These are phyloP conservation scores for Vigna radiata DNA, from an alignment of 306 rosid genomes.

Conservation along the genomic window DNA sequence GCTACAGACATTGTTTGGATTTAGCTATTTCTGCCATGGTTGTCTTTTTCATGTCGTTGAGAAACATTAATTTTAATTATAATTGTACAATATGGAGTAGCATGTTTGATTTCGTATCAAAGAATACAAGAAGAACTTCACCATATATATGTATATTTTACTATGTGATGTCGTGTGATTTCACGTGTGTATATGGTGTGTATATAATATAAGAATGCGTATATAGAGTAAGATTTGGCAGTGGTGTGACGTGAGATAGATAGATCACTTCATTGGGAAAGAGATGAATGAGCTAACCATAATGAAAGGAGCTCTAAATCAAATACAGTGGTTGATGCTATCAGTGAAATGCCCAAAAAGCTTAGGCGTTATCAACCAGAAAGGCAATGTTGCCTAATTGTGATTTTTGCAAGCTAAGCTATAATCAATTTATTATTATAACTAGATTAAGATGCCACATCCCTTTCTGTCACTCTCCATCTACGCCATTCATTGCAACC, in stretches of 20 bases:
- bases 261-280: conserved; percentile 48
- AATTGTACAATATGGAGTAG: background rate
- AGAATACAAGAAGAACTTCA: conserved; percentile 30
- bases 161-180: background rate
- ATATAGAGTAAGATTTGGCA: conserved; percentile 5
- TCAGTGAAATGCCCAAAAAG: conserved; percentile 49
- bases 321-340: conserved; percentile 62
- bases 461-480: conserved; percentile 65
- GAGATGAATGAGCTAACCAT: conserved; percentile 71
- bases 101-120: conserved; percentile 23
- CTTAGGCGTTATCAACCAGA: conserved; percentile 56
- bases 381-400: conserved; percentile 47
- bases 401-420: conserved; percentile 87
- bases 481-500: conserved; percentile 56
- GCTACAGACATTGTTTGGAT: background rate
- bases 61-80: conserved; percentile 35
- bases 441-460: conserved; percentile 64
- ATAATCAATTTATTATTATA: conserved; percentile 47
- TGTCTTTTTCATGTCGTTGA: conserved; percentile 41
- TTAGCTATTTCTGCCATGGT: background rate
- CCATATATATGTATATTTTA: background rate
- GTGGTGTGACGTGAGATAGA: conserved; percentile 46
- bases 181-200: conserved; percentile 46
- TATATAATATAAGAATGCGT: conserved; percentile 13
- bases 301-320: conserved; percentile 55